Conservation (phyloP, 345 rosid genomes). For the Corchorus capsularis region DNA sequence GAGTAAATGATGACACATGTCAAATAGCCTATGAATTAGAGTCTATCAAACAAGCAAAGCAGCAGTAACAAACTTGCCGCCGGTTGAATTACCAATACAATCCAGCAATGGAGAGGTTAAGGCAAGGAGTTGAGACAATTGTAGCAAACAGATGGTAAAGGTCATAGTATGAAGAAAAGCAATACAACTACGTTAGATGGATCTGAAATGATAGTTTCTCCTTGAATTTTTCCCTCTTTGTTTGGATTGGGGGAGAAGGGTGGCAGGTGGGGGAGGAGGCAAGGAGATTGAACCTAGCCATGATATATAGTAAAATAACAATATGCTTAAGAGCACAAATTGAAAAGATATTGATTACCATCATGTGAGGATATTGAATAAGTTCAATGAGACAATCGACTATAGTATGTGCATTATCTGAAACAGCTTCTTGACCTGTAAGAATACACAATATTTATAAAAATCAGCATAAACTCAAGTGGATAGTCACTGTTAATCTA, state of each 20-base stretch:
- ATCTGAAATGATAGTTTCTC: background rate
- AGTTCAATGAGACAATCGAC: constrained; percentile 57
- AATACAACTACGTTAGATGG: background rate
- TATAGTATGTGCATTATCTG: constrained; percentile 63
- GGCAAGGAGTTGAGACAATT: background rate
- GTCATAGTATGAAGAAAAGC: background rate
- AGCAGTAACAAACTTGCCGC: background rate
- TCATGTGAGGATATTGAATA: constrained; percentile 60
- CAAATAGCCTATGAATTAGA: background rate
- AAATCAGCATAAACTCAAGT: background rate
- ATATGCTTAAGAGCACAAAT: background rate
- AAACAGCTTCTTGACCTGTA: constrained; percentile 65
- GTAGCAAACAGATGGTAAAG: background rate
- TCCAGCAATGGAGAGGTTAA: background rate
- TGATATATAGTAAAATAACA: background rate
- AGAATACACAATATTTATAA: constrained; percentile 22
- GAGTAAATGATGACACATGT: background rate
- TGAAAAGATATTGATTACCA: constrained; percentile 42
- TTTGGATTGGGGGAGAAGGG: background rate
- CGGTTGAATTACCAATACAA: background rate
- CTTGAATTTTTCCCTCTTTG: background rate
- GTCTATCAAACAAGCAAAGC: background rate
- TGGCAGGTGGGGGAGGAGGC: background rate
- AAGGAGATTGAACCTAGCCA: background rate
- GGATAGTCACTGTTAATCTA: background rate